Conservation (phyloP, 768 basidiomycete genomes). For the Cytidiella melzeri region DNA sequence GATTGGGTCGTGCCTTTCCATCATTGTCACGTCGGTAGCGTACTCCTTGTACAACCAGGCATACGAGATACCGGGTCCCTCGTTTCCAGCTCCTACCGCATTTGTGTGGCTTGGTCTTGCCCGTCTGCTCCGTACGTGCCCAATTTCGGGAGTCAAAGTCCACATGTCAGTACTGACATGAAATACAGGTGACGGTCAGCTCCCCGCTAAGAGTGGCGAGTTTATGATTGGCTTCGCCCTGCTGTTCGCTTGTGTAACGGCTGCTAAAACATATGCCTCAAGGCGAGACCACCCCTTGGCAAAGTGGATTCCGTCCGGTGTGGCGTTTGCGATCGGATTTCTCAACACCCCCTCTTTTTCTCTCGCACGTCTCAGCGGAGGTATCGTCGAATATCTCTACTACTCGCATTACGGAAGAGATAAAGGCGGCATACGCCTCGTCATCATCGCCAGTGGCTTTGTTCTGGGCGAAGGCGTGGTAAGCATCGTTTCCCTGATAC, state of each 20-base stretch:
- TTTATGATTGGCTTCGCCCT: slow-evolving; percentile 81
- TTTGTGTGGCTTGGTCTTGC: slow-evolving; percentile 88
- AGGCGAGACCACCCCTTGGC: slow-evolving; percentile 45
- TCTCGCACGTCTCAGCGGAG: slow-evolving; percentile 85
- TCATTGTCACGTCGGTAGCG: slow-evolving; percentile 83
- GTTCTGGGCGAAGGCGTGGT: slow-evolving; percentile 92
- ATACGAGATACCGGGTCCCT: slow-evolving; percentile 86
- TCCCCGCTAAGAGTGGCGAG: slow-evolving; percentile 64
- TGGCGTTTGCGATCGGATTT: slow-evolving; percentile 94
- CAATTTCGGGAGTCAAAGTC: slow-evolving; percentile 1
- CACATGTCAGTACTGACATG: too few relatives aligned
- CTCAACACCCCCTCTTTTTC: slow-evolving; percentile 95
- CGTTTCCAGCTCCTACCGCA: slow-evolving; percentile 94
- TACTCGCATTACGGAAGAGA: slow-evolving; percentile 39
- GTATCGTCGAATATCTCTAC: slow-evolving; percentile 70
- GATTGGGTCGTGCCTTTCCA: slow-evolving; percentile 83
- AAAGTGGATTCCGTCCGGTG: slow-evolving; percentile 86
- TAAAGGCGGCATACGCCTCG: slow-evolving; percentile 60
- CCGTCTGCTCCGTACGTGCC: slow-evolving; percentile 58
- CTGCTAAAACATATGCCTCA: slow-evolving; percentile 55
- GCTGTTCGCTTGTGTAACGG: slow-evolving; percentile 63
- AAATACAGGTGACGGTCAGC: slow-evolving; percentile 65
- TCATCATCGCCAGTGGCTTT: slow-evolving; percentile 91
- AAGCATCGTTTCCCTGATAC: slow-evolving; percentile 69
- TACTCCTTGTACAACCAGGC: slow-evolving; percentile 83